Evolutionary conservation across 179 eudicot genomes (phyloP), one percentile per base, ranked within the genome.

Genomic region (Silene vulgaris): DNA sequence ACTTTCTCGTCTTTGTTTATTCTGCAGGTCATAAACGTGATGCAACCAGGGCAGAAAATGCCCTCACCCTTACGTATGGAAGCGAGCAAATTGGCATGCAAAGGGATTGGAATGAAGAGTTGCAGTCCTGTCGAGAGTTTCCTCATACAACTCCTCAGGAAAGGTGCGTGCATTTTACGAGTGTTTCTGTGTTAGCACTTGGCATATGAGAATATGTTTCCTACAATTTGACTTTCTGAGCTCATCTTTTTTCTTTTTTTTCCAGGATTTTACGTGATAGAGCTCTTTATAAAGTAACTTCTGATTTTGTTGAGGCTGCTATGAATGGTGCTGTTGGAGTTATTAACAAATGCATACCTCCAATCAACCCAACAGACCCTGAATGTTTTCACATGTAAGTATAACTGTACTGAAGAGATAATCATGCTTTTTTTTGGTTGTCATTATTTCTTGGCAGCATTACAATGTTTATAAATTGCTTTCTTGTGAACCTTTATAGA

Each of bases 311-410:
- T 75, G 97, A 95, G 79, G 99, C 99, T 63, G 99, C 99, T 80
- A 91, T 84, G 80, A 87, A 82, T 84, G 99, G 99, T 84, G 99
- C 97, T 74, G 80, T 89, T 80, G 99, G 97, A 78, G 97, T 95
- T 76, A 95, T 92, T 68, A 93, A 84, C 80, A 89, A 93, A 88
- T 95, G 99, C 73, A 95, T 95, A 54, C 97, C 96, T 75, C 97
- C 99, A 52, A 95, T 95, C 70, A 95, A 95, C 79, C 99, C 99
- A 43, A 92, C 97, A 75, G 99, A 95, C 86, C 99, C 99, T 19
- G 99, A 95, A 84, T 95, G 99, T 90, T 95, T 95, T 85, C 97
- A 95, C 82, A 95, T 95, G 99, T 95, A 70, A 86, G 99, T 90
- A 30, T 65, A 59, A 76, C 62, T 65, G 21, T 30, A 35, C 0